Evolutionary conservation across 208 protist species (phyloP), one percentile per base, ranked within the genome.

Genomic region (Polymyxa betae): DNA sequence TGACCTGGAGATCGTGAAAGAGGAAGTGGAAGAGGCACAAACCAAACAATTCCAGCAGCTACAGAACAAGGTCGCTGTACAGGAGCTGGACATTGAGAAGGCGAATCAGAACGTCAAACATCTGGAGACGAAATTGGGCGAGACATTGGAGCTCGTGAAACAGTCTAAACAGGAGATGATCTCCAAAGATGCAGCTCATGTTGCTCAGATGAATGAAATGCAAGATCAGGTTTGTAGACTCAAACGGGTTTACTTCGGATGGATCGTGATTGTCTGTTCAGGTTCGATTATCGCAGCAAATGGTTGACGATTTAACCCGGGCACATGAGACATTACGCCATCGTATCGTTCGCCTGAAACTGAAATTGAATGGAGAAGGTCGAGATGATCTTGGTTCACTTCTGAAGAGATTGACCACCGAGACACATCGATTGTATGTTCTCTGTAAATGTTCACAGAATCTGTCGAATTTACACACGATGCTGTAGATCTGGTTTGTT

Each of bases 1-100:
- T 29, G 54, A 66, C 54, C 54, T 66, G 54, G 54, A 66, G 54
- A 66, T 66, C 54, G 54, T 66, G 20, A 66, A 66, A 66, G 54
- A 66, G 54, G 54, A 66, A 66, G 54, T 66, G 20, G 54, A 66
- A 29, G 54, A 66, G 29, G 54, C 54, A 29, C 54, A 66, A 29
- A 66, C 54, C 20, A 66, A 66, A 66, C 54, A 66, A 29, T 66
- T 66, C 54, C 54, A 66, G 54, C 20, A 16, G 54, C 29, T 66
- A 29, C 54, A 66, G 54, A 66, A 66, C 54, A 66, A 66, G 54
- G 20, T 66, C 20, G 54, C 54, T 29, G 54, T 66, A 32, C 54
- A 66, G 54, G 54, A 66, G 54, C 54, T 66, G 54, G 54, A 66
- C 54, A 16, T 66, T 16, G 54, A 66, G 54, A 66, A 66, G 54